Evolutionary conservation across 257 asterid species (phyloP), one percentile per base, ranked within the genome.

Genomic region (Solanum bukasovii): DNA sequence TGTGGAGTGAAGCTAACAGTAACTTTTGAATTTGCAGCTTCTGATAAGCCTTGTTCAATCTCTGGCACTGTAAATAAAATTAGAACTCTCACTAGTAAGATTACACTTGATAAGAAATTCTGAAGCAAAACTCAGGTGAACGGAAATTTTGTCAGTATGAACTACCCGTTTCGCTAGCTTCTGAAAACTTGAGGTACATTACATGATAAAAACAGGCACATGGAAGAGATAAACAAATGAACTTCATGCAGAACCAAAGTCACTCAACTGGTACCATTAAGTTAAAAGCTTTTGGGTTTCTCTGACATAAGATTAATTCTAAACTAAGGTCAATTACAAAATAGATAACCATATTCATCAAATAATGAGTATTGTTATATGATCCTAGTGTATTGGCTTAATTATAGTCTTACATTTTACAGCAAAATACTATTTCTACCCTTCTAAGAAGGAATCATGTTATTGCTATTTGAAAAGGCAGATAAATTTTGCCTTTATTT

Each of bases 1-100:
- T 97, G 98, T 71, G 99, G 99, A 84, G 98, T 97, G 93, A 97
- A 97, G 94, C 99, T 97, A 84, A 97, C 96, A 9, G 97, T 97
- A 90, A 97, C 99, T 93, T 93, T 89, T 61, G 95, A 92, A 79
- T 92, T 94, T 25, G 93, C 92, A 33, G 94, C 98, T 90, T 94
- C 98, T 34, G 99, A 94, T 88, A 95, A 89, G 83, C 98, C 99
- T 93, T 97, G 99, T 92, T 97, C 98, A 81, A 96, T 96, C 93
- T 96, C 98, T n/a, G 99, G 99, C 89, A 94, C 98, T 96, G 94
- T 33, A 90, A 87, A 65, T 74, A 49, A 84, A 84, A 71, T 52
- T 44, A 88, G 68, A 88, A 56, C 13, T 35, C 42, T 63, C 49
- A 44, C 78, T 25, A 46, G 70, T 49, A 82, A 31, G 21, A 82